Percentiles rank a stretch among this genome's conserved stretches.
phyloP scores from a whole-genome alignment of 2,329 filamentous ascomycete genomes.

The Ceratocystis albifundus region DNA sequence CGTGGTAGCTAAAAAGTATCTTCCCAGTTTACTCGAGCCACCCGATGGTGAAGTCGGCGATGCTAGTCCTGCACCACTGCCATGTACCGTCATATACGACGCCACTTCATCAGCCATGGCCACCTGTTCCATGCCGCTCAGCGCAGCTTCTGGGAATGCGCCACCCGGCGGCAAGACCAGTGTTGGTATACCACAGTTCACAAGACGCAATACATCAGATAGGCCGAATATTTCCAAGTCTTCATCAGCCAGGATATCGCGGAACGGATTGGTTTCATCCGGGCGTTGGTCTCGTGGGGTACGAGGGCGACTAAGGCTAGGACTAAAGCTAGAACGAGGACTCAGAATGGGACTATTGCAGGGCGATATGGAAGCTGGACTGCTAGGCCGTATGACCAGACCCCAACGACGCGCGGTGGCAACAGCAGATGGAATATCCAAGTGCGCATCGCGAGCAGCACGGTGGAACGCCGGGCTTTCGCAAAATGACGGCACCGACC shows the following conservation, averaged over 20 bases:
- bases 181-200: conserved; percentile 16
- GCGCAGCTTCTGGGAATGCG: conserved; percentile 5
- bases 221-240: conserved; percentile 20
- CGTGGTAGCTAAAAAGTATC: not conserved
- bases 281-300: not conserved
- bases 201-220: not conserved
- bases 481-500: conserved; percentile 17
- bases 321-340: conserved; percentile 4
- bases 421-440: conserved; percentile 15
- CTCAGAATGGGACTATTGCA: not conserved
- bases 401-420: conserved; percentile 21
- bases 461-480: conserved; percentile 13
- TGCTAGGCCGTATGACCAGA: conserved; percentile 13
- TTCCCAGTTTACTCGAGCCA: not conserved
- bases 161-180: conserved; percentile 15
- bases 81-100: conserved; percentile 21
- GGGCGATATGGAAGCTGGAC: not conserved
- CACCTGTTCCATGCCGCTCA: conserved; percentile 14
- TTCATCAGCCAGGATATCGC: conserved; percentile 20
- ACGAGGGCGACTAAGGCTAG: conserved; percentile 2
- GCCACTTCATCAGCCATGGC: conserved; percentile 15
- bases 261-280: conserved; percentile 17
- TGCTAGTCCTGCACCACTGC: not conserved
- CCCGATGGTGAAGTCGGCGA: not conserved
- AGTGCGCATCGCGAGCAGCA: conserved; percentile 18